Conservation (phyloP, 805 yeast genomes). For the Candida palmyrensis region DNA sequence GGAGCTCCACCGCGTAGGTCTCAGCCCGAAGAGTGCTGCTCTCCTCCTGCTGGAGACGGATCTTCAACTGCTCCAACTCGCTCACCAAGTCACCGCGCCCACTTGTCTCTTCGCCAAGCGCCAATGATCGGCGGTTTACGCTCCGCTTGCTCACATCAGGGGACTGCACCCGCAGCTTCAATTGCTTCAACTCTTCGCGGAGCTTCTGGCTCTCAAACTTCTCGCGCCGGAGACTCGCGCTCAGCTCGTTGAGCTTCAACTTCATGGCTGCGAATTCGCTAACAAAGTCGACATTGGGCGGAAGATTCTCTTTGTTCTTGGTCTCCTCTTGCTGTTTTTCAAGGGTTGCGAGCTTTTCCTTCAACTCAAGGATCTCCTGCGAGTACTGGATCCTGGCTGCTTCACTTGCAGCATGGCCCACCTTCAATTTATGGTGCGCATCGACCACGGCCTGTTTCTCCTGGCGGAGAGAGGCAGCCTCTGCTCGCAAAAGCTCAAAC, state of each 20-base stretch:
- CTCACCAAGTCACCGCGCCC: constrained; percentile 15
- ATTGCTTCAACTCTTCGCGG: constrained; percentile 51
- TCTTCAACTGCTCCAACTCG: constrained; percentile 46
- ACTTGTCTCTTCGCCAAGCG: constrained; percentile 25
- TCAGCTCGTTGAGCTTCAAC: constrained; percentile 47
- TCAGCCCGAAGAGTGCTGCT: constrained; percentile 49
- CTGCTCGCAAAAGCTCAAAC: constrained; percentile 3
- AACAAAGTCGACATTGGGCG: constrained; percentile 27
- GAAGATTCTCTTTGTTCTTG: constrained; percentile 31
- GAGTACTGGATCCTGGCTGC: constrained; percentile 22
- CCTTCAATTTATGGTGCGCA: constrained; percentile 13
- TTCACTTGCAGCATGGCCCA: constrained; percentile 16
- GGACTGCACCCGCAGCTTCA: constrained; percentile 63
- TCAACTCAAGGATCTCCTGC: constrained; percentile 20
- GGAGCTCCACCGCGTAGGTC: constrained; percentile 39
- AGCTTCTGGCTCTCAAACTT: constrained; percentile 40
- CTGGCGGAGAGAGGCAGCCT: neutral
- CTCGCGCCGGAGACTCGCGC: constrained; percentile 45
- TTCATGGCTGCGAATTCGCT: constrained; percentile 46
- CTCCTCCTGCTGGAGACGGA: constrained; percentile 48
- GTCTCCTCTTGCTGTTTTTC: constrained; percentile 11
- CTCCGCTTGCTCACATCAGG: constrained; percentile 54
- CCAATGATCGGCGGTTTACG: constrained; percentile 28
- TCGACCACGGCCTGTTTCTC: constrained; percentile 1
- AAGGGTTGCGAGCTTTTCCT: constrained; percentile 16